phyloP scores from a whole-genome alignment of 2,329 filamentous ascomycete genomes.

The Aspergillus sp. region DNA sequence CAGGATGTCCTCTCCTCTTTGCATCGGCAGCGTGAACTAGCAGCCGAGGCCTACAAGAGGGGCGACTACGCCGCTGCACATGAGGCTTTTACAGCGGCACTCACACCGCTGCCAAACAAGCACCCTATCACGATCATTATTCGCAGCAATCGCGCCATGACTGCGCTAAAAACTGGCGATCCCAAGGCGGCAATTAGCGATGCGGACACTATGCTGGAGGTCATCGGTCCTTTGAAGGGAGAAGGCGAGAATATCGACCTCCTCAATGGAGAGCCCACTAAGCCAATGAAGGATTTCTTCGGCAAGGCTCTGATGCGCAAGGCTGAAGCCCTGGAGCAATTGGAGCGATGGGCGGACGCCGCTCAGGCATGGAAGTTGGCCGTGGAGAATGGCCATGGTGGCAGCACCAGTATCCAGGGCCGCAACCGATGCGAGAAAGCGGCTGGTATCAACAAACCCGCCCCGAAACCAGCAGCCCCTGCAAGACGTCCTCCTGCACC shows the following conservation, averaged over 20 bases:
- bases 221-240: slow-evolving; percentile 79
- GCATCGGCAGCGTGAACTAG: slow-evolving; percentile 74
- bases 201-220: slow-evolving; percentile 73
- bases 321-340: slow-evolving; percentile 90
- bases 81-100: slow-evolving; percentile 74
- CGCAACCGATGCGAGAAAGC: slow-evolving; percentile 88
- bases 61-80: slow-evolving; percentile 91
- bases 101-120: slow-evolving; percentile 70
- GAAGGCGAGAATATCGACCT: slow-evolving; percentile 78
- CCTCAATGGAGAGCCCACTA: slow-evolving; percentile 62
- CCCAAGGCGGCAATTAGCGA: slow-evolving; percentile 84
- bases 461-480: slow-evolving; percentile 49
- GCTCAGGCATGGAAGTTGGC: slow-evolving; percentile 76
- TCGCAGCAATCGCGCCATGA: slow-evolving; percentile 86
- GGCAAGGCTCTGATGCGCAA: slow-evolving; percentile 93
- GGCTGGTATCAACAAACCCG: slow-evolving; percentile 63
- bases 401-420: slow-evolving; percentile 77
- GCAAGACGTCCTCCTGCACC: slow-evolving; percentile 51
- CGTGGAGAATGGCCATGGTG: slow-evolving; percentile 84
- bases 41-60: slow-evolving; percentile 87
- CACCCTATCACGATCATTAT: slow-evolving; percentile 89
- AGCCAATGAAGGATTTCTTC: slow-evolving; percentile 90
- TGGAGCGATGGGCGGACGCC: slow-evolving; percentile 91
- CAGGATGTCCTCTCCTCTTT: slow-evolving; percentile 71
- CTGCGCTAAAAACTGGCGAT: slow-evolving; percentile 86